These are phyloP conservation scores for Earliella scabrosa DNA, from an alignment of 1,284 basidiomycete species.

Conservation along the genomic window DNA sequence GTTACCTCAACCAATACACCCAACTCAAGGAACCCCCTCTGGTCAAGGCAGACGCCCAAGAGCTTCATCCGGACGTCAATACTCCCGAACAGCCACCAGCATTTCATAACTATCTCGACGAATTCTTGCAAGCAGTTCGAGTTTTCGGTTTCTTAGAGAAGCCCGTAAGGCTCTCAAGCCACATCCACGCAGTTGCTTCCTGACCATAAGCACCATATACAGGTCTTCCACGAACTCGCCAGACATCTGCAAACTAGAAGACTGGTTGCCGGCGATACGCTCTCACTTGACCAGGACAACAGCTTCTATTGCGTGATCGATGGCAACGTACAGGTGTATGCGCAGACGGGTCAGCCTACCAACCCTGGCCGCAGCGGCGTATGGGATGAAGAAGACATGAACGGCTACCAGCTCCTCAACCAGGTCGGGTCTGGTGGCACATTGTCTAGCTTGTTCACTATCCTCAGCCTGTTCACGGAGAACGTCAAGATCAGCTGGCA, in stretches of 20 bases:
- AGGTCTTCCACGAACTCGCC: constrained; percentile 95
- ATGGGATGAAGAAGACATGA: constrained; percentile 86
- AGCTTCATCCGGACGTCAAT: constrained; percentile 89
- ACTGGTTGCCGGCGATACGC: constrained; percentile 88
- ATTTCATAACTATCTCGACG: constrained; percentile 95
- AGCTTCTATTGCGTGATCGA: constrained; percentile 97
- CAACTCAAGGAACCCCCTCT: constrained; percentile 87
- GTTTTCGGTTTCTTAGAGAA: constrained; percentile 97
- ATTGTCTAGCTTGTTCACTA: constrained; percentile 94
- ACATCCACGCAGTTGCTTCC: neutral
- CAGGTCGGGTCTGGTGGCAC: constrained; percentile 96
- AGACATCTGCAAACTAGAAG: constrained; percentile 91
- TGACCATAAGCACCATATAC: neutral
- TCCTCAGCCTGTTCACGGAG: constrained; percentile 94
- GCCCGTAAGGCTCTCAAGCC: constrained; percentile 59
- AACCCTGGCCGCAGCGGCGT: constrained; percentile 51
- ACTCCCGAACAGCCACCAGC: constrained; percentile 71
- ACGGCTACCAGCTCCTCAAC: constrained; percentile 92
- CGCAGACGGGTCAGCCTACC: constrained; percentile 59
- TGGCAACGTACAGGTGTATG: constrained; percentile 86
- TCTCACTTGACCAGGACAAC: constrained; percentile 90
- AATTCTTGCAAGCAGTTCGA: constrained; percentile 91
- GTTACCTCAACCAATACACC: constrained; percentile 78
- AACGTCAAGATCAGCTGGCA: constrained; percentile 95
- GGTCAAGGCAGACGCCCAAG: constrained; percentile 76